Evolutionary conservation across 331 rosid species (phyloP).

Genomic region (Rosa hybrid): DNA sequence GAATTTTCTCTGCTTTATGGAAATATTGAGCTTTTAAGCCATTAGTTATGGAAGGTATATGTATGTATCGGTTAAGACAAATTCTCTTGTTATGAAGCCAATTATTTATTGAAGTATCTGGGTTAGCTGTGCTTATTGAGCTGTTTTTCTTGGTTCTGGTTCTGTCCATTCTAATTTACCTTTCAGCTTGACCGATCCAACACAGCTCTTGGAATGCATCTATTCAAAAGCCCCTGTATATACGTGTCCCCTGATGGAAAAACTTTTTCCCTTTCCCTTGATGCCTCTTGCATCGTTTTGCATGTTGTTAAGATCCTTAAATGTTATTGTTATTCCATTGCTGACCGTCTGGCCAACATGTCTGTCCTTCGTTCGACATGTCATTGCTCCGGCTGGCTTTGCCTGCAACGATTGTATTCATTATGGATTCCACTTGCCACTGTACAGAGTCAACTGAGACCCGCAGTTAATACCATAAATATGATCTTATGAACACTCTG

Average conservation of each 20-base stretch:
- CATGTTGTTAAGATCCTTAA: no score
- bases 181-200: neutral
- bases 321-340: no score
- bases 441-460: no score
- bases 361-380: neutral
- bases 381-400: neutral
- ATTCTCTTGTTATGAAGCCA: neutral
- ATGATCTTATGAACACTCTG: no score
- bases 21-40: neutral
- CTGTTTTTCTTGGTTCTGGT: neutral
- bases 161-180: neutral
- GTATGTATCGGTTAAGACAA: slow-evolving; percentile 8
- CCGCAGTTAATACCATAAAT: no score
- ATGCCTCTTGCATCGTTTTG: no score
- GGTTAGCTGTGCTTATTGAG: neutral
- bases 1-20: slow-evolving; percentile 6
- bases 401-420: neutral
- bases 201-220: no score
- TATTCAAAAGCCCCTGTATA: no score
- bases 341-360: neutral
- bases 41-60: neutral
- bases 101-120: neutral
- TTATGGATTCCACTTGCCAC: neutral
- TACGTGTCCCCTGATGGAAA: no score
- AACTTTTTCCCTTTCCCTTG: no score